These are phyloP conservation scores for Euryodendron excelsum DNA, from an alignment of 148 eudicot genomes.

Conservation along the genomic window DNA sequence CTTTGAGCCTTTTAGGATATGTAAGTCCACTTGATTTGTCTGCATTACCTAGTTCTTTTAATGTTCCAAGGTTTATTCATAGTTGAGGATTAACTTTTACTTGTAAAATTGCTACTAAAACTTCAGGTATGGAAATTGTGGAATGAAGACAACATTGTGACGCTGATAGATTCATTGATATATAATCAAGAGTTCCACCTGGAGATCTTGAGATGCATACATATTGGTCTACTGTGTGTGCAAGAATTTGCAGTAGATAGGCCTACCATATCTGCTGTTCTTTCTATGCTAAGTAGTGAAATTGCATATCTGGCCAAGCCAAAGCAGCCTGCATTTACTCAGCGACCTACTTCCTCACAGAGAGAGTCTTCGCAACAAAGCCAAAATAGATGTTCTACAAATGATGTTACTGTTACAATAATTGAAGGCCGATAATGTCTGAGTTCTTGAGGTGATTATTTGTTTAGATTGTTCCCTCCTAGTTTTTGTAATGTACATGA, in stretches of 20 bases:
- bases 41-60: neutral
- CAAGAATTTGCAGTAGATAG: no score
- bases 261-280: slow-evolving; percentile 36
- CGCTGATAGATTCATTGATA: slow-evolving; percentile 26
- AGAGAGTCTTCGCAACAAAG: neutral
- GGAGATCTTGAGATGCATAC: no score
- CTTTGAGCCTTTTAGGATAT: slow-evolving; percentile 21
- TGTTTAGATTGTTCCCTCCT: no score
- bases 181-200: neutral
- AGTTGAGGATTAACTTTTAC: no score
- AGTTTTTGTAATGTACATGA: neutral
- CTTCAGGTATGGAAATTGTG: no score
- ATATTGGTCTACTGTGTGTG: no score
- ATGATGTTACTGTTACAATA: no score
- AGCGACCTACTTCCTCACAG: neutral
- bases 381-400: neutral
- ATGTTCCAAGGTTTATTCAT: neutral
- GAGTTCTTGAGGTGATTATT: no score
- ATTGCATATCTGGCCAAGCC: slow-evolving; percentile 25
- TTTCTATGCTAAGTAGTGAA: slow-evolving; percentile 34
- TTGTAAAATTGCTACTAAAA: no score
- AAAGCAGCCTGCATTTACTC: slow-evolving; percentile 30
- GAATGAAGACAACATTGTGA: slow-evolving; percentile 11
- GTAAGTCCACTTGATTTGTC: slow-evolving; percentile 17
- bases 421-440: no score